A percentile compares a stretch with the other conserved stretches of the same genome.
These are phyloP conservation scores for Fusarium newnesense DNA, from an alignment of 2,329 filamentous ascomycete genomes.

Conservation along the genomic window DNA sequence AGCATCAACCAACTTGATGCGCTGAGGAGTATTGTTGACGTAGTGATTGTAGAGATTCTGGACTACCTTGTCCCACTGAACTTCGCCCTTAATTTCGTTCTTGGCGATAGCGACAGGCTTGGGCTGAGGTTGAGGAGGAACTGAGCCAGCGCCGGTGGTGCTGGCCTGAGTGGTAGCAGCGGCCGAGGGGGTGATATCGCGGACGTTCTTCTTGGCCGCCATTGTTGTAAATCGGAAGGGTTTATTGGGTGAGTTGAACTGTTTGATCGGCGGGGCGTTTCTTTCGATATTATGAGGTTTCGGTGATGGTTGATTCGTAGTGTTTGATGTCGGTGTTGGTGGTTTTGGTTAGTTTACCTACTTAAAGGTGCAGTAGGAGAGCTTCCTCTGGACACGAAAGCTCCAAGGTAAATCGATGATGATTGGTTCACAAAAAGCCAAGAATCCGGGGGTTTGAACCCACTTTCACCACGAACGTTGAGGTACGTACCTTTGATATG, in stretches of 20 bases:
- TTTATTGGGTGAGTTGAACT: neutral
- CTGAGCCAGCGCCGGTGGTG: conserved; percentile 43
- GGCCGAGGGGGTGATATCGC: conserved; percentile 48
- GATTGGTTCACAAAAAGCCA: conserved; percentile 45
- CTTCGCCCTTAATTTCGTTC: conserved; percentile 37
- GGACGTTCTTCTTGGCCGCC: conserved; percentile 62
- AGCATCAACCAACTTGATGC: conserved; percentile 89
- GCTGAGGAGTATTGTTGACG: conserved; percentile 82
- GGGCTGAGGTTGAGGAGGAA: conserved; percentile 36
- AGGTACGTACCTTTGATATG: conserved; percentile 23
- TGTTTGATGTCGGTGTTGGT: conserved; percentile 20
- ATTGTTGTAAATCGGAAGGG: conserved; percentile 46
- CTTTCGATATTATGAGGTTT: conserved; percentile 1
- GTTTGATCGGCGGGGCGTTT: conserved; percentile 7
- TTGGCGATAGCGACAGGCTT: conserved; percentile 39
- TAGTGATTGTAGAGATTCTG: conserved; percentile 82
- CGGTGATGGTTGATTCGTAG: conserved; percentile 15
- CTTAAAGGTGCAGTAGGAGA: conserved; percentile 15
- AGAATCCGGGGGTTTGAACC: conserved; percentile 18
- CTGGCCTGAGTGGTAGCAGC: conserved; percentile 46
- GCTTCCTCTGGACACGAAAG: conserved; percentile 51
- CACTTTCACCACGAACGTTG: neutral
- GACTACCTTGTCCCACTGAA: conserved; percentile 68
- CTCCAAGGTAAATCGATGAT: conserved; percentile 44
- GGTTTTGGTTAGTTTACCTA: conserved; percentile 14